Conservation (phyloP, 345 rosid species). For the Kernera saxatilis region DNA sequence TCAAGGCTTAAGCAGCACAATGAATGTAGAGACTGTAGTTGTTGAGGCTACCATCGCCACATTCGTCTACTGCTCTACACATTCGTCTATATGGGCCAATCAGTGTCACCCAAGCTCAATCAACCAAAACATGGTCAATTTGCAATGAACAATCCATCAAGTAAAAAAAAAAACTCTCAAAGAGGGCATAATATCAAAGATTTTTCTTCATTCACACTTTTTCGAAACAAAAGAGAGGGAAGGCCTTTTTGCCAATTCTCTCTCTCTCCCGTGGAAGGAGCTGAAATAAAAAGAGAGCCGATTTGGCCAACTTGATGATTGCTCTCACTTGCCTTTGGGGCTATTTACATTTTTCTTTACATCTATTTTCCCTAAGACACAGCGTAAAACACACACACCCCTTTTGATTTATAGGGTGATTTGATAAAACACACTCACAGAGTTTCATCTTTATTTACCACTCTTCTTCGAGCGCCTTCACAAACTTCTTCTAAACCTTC, state of each 20-base stretch:
- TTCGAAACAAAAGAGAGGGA: slow-evolving; percentile 18
- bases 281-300: slow-evolving; percentile 8
- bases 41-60: too few species aligned
- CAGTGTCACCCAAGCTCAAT: too few species aligned
- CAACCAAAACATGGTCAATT: background rate
- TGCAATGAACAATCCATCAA: background rate
- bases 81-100: too few species aligned
- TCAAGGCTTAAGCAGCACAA: too few species aligned
- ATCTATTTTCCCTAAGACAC: background rate
- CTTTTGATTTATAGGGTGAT: background rate
- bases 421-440: background rate
- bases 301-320: slow-evolving; percentile 14
- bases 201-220: background rate
- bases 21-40: too few species aligned
- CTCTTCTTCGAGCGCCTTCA: slow-evolving; percentile 28
- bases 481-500: background rate
- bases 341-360: slow-evolving; percentile 7
- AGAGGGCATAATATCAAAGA: background rate
- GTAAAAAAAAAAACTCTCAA: background rate
- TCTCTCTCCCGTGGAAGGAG: slow-evolving; percentile 9
- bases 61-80: too few species aligned
- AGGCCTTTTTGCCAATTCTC: slow-evolving; percentile 13
- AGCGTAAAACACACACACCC: background rate
- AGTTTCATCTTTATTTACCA: slow-evolving; percentile 18
- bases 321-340: slow-evolving; percentile 4